Evolutionary conservation across 2,329 filamentous ascomycete species (phyloP).

Genomic region (Colletotrichum godetiae): DNA sequence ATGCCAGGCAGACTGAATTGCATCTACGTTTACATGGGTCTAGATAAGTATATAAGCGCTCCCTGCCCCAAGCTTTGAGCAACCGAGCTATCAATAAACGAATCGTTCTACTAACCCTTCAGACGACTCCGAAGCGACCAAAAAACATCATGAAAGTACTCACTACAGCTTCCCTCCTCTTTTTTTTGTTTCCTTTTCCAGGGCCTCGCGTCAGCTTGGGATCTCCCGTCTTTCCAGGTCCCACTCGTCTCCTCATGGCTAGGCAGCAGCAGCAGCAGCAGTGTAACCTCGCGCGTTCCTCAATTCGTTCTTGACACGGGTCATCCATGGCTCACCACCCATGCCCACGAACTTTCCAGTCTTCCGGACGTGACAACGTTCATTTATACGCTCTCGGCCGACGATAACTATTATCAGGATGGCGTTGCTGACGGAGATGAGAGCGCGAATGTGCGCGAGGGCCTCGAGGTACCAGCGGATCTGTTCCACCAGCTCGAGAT

Average conservation of each 20-base stretch:
- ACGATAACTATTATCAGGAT: background rate
- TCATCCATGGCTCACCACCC: background rate
- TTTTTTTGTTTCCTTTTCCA: background rate
- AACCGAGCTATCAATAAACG: background rate
- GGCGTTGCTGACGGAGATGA: no score
- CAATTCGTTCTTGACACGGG: conserved; percentile 10
- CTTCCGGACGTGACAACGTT: background rate
- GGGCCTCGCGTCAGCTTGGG: background rate
- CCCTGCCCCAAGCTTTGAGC: background rate
- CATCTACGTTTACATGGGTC: background rate
- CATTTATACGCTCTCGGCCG: background rate
- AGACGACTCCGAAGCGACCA: background rate
- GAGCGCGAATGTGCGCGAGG: background rate
- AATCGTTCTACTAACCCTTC: background rate
- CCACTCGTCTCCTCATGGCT: conserved; percentile 4
- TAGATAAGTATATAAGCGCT: background rate
- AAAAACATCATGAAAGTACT: background rate
- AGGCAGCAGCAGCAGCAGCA: background rate
- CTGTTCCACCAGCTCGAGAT: conserved; percentile 1
- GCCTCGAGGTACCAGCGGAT: background rate
- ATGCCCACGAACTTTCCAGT: background rate
- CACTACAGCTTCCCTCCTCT: background rate
- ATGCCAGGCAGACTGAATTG: background rate
- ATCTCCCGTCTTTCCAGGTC: background rate
- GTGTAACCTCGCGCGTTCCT: background rate